Evolutionary conservation across 192 early-diverging fungal species (phyloP).

Genomic region (Thamnidium elegans): DNA sequence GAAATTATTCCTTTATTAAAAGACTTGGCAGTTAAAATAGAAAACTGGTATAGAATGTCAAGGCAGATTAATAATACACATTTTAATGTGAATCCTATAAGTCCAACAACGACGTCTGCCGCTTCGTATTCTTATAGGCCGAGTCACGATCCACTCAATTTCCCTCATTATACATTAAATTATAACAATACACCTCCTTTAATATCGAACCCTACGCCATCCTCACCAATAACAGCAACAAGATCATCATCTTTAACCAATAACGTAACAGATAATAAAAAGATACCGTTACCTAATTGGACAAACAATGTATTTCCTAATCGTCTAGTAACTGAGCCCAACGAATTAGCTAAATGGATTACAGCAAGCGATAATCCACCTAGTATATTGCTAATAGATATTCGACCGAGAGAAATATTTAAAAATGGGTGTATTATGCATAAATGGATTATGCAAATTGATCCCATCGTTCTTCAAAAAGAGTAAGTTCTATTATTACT

Average conservation of each 20-base stretch:
- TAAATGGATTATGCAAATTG: conserved; percentile 66
- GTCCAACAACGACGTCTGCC: neutral
- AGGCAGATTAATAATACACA: neutral
- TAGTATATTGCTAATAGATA: conserved; percentile 69
- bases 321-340: conserved; percentile 37
- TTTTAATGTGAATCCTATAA: neutral
- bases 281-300: conserved; percentile 12
- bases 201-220: neutral
- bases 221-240: conserved; percentile 1
- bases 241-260: neutral
- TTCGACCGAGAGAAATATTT: conserved; percentile 69
- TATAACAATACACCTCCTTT: conserved; percentile 30
- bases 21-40: conserved; percentile 7
- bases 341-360: conserved; percentile 38
- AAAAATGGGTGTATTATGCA: conserved; percentile 67
- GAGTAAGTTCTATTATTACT: neutral
- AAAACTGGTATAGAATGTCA: neutral
- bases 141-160: conserved; percentile 35
- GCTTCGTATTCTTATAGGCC: conserved; percentile 1
- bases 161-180: conserved; percentile 10
- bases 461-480: conserved; percentile 28
- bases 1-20: conserved; percentile 7
- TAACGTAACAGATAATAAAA: neutral
- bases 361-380: conserved; percentile 38
- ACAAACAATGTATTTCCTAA: conserved; percentile 33